These are phyloP conservation scores for Trichoderma polysporum DNA, from an alignment of 2,329 filamentous ascomycete genomes.

Conservation along the genomic window DNA sequence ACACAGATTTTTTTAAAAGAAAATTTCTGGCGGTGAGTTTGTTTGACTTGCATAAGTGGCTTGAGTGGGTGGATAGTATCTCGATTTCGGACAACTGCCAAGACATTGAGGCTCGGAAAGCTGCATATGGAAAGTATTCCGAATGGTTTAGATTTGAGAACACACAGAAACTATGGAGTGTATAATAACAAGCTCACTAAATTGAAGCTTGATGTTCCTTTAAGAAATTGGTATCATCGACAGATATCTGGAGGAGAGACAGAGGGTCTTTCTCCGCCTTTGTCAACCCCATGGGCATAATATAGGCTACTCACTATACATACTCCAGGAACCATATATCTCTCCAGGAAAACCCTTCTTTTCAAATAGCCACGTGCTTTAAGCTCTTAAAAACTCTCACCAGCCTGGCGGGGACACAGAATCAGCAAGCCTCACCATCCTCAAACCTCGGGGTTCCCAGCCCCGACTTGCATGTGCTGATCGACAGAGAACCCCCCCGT, in stretches of 20 bases:
- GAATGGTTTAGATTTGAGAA: too few species aligned
- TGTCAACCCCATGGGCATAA: not conserved
- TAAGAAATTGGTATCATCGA: not conserved
- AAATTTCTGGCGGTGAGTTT: not conserved
- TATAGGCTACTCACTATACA: not conserved
- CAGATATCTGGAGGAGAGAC: not conserved
- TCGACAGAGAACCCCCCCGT: not conserved
- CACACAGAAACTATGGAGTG: not conserved
- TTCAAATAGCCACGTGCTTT: not conserved
- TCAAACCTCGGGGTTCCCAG: not conserved
- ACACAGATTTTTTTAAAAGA: not conserved
- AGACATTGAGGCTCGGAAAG: not conserved
- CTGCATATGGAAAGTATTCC: not conserved
- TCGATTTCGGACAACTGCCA: not conserved
- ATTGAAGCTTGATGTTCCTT: not conserved
- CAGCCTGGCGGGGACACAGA: not conserved
- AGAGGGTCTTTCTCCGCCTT: not conserved
- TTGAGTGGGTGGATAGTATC: not conserved
- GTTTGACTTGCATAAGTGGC: not conserved
- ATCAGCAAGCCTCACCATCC: not conserved
- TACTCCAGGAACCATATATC: not conserved
- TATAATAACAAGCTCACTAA: not conserved
- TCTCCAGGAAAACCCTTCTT: not conserved
- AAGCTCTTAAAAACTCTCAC: not conserved
- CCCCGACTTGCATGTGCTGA: slow-evolving; percentile 10